phyloP scores from a whole-genome alignment of 345 rosid species.

The Kernera saxatilis region DNA sequence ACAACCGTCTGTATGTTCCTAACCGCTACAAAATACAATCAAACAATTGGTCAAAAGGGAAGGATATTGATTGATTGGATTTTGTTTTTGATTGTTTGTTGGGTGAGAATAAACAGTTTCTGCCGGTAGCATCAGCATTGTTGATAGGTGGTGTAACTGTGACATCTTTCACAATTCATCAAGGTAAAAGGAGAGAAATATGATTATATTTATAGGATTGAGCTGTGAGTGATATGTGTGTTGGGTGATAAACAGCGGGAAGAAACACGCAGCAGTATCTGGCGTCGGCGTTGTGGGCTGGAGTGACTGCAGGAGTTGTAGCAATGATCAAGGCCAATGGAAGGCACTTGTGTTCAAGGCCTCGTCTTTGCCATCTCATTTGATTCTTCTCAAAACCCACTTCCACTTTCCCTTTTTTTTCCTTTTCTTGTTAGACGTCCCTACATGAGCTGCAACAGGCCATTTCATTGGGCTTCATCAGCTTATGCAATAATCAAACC shows the following conservation, averaged over 20 bases:
- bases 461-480: too few relatives aligned
- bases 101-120: slow-evolving; percentile 54
- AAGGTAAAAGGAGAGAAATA: slow-evolving; percentile 41
- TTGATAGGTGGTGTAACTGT: slow-evolving; percentile 80
- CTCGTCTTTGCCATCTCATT: slow-evolving; percentile 81
- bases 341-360: slow-evolving; percentile 84
- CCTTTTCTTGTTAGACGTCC: background rate
- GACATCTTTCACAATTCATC: slow-evolving; percentile 77
- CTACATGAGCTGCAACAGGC: too few relatives aligned
- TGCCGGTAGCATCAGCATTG: slow-evolving; percentile 90
- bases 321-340: slow-evolving; percentile 84
- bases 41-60: background rate
- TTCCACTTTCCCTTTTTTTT: background rate
- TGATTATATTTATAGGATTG: background rate
- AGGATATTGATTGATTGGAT: background rate
- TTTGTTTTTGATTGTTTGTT: background rate
- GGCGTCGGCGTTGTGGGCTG: slow-evolving; percentile 70
- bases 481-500: too few relatives aligned
- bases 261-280: slow-evolving; percentile 67
- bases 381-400: too few relatives aligned
- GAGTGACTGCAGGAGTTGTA: slow-evolving; percentile 83
- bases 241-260: slow-evolving; percentile 44
- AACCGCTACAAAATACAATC: background rate
- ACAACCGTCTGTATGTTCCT: slow-evolving; percentile 51
- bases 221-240: background rate